phyloP scores from a whole-genome alignment of 805 yeast genomes.

The Myxozyma sirexii region DNA sequence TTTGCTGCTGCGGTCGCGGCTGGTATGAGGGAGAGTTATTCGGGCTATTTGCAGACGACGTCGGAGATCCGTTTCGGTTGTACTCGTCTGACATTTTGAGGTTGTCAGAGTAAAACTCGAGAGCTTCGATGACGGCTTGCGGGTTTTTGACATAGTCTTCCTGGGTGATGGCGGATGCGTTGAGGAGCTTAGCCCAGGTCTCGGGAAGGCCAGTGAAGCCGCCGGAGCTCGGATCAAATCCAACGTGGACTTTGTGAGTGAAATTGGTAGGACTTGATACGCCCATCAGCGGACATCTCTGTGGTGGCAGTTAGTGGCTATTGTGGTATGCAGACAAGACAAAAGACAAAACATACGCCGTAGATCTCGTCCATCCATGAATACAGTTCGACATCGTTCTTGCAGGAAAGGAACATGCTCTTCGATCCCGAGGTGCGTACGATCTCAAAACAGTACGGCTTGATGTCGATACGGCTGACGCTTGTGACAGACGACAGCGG shows the following conservation, averaged over 20 bases:
- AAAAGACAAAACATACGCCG: slow-evolving; percentile 32
- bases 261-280: slow-evolving; percentile 94
- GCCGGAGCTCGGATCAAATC: slow-evolving; percentile 80
- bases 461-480: slow-evolving; percentile 67
- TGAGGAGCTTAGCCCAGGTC: slow-evolving; percentile 84
- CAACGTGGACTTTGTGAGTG: slow-evolving; percentile 94
- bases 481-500: slow-evolving; percentile 63
- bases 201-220: slow-evolving; percentile 89
- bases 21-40: slow-evolving; percentile 2
- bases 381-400: slow-evolving; percentile 75
- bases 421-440: slow-evolving; percentile 46
- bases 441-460: slow-evolving; percentile 81
- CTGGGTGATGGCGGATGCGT: slow-evolving; percentile 83
- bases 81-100: slow-evolving; percentile 37
- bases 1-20: slow-evolving; percentile 40
- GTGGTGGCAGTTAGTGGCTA: background rate
- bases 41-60: slow-evolving; percentile 16
- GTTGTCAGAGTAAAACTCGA: slow-evolving; percentile 63
- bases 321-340: background rate
- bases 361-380: slow-evolving; percentile 89
- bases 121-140: slow-evolving; percentile 89
- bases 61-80: slow-evolving; percentile 12
- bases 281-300: slow-evolving; percentile 46
- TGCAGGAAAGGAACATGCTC: slow-evolving; percentile 73
- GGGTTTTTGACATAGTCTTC: slow-evolving; percentile 91